Evolutionary conservation across 306 rosid genomes (phyloP).

Genomic region (Dryas octopetala): DNA sequence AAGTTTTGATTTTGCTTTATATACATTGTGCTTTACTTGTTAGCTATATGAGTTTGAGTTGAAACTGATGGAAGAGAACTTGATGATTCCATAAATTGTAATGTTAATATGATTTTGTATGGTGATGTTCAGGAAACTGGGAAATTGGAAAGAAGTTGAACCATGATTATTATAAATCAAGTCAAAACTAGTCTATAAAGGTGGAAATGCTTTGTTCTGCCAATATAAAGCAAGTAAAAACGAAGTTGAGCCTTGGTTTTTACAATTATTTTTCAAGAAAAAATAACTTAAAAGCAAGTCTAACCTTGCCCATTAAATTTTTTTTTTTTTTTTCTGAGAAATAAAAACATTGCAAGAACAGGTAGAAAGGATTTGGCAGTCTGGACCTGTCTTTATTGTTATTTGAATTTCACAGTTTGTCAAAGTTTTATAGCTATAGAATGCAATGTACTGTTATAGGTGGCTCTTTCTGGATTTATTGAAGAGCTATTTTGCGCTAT

Average conservation of each 20-base stretch:
- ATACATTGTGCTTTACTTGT: constrained; percentile 7
- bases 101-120: background rate
- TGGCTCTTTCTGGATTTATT: background rate
- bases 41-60: background rate
- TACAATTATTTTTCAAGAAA: too few relatives aligned
- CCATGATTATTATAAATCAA: too few relatives aligned
- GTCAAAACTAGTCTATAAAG: background rate
- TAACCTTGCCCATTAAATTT: too few relatives aligned
- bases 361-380: too few relatives aligned
- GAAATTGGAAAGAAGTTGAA: too few relatives aligned
- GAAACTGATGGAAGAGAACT: background rate
- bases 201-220: background rate
- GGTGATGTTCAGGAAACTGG: too few relatives aligned
- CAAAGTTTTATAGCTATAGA: background rate
- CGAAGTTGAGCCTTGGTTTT: background rate
- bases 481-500: background rate
- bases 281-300: too few relatives aligned
- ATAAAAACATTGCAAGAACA: too few relatives aligned
- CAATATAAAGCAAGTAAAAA: background rate
- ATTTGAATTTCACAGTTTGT: too few relatives aligned
- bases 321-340: too few relatives aligned
- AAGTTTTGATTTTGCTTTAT: constrained; percentile 9
- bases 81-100: background rate
- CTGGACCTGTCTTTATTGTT: too few relatives aligned
- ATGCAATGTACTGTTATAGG: background rate